Percentiles rank a stretch among this genome's conserved stretches.
Conservation (phyloP, 2,329 filamentous ascomycete species). For the Colletotrichum gigasporum region DNA sequence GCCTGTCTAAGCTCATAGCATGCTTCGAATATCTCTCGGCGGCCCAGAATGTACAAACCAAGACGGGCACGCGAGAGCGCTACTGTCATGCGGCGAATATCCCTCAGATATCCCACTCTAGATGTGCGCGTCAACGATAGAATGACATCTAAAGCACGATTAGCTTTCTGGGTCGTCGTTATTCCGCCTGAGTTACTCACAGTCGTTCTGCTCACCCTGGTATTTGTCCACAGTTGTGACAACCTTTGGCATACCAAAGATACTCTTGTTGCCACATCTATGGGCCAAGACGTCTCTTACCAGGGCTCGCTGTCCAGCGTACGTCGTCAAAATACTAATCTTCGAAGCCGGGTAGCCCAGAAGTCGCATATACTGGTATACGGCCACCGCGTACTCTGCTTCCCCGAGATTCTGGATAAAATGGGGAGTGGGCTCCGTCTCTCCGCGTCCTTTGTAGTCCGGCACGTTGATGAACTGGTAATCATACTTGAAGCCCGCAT, state of each 20-base stretch:
- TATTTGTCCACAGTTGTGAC: slow-evolving; percentile 98
- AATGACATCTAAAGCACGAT: slow-evolving; percentile 78
- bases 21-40: slow-evolving; percentile 86
- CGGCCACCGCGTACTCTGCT: slow-evolving; percentile 94
- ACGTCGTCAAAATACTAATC: slow-evolving; percentile 92
- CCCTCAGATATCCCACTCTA: slow-evolving; percentile 89
- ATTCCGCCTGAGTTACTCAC: slow-evolving; percentile 63
- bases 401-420: slow-evolving; percentile 97
- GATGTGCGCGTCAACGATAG: slow-evolving; percentile 91
- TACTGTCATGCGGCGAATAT: slow-evolving; percentile 92
- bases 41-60: slow-evolving; percentile 91
- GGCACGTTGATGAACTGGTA: slow-evolving; percentile 97
- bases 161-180: slow-evolving; percentile 26
- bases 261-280: slow-evolving; percentile 81
- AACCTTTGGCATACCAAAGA: slow-evolving; percentile 90
- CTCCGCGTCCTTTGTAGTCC: slow-evolving; percentile 90
- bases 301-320: slow-evolving; percentile 89
- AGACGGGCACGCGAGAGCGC: slow-evolving; percentile 91
- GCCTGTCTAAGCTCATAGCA: slow-evolving; percentile 89
- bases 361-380: slow-evolving; percentile 97
- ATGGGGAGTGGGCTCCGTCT: slow-evolving; percentile 89
- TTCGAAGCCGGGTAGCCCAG: slow-evolving; percentile 86
- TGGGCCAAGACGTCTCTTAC: slow-evolving; percentile 87
- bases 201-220: slow-evolving; percentile 99
- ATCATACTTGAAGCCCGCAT: slow-evolving; percentile 91